Evolutionary conservation across 441 rosid genomes (phyloP).

Genomic region (Corymbia citriodora): DNA sequence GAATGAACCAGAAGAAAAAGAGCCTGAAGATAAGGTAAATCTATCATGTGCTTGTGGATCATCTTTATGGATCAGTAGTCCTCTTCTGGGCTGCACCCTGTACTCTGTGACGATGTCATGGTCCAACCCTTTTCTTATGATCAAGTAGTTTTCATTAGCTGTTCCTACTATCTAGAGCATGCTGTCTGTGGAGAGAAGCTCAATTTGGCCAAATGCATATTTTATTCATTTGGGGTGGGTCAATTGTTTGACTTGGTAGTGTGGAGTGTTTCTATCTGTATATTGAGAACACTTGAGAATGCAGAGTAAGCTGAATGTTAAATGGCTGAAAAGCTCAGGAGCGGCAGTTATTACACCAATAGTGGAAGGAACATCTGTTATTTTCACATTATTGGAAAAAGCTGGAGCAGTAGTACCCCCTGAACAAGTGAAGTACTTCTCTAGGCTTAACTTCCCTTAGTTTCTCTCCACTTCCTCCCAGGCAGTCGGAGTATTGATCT

Average conservation of each 20-base stretch:
- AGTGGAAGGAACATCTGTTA: neutral
- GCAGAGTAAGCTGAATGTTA: neutral
- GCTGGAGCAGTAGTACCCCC: neutral
- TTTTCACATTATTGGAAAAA: neutral
- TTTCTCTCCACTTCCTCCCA: neutral
- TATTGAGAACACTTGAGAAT: neutral
- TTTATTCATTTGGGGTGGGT: neutral
- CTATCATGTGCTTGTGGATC: neutral
- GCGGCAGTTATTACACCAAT: neutral
- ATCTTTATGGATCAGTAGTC: neutral
- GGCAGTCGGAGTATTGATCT: neutral
- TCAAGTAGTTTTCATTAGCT: neutral
- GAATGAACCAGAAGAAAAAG: conserved; percentile 49
- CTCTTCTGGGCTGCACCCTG: neutral
- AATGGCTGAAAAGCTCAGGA: neutral
- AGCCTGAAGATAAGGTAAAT: conserved; percentile 71
- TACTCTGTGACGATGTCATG: neutral
- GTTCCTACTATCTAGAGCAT: neutral
- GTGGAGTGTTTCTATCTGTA: neutral
- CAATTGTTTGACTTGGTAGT: neutral
- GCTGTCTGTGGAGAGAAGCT: neutral
- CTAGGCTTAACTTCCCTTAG: neutral
- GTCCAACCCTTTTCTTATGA: neutral
- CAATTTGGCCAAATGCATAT: neutral
- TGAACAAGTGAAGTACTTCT: neutral